Base-by-base conservation (phyloP, 805 yeast genomes). In the Zygoascus flipseniorum region DNA sequence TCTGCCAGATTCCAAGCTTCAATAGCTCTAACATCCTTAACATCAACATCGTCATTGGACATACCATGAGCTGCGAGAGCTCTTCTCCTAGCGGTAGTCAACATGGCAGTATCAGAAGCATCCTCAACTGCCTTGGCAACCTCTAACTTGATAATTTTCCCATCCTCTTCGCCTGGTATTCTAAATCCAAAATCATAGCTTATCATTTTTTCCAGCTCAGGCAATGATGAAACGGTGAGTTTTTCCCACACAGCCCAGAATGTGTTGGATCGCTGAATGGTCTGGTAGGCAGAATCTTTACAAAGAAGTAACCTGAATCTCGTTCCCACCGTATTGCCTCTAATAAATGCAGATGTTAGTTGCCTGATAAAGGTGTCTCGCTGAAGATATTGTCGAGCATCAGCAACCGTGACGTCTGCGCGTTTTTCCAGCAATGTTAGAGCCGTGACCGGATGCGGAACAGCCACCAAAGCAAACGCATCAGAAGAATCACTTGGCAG, bases 101-200 rank as follows among this genome's bases (percentile, higher is more conserved):
- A 47, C 16, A 28, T n/a, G 2, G 47, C 10, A 10, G 45, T 18
- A 10, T 49, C 52, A 10, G 41, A 51, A 32, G 23, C 52, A n/a
- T 49, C 52, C 4, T 49, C 52, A 41, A 39, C 20, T 13, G 26
- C 52, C 9, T 20, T 28, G 3, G 45, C 52, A 28, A 19, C 43
- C 11, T n/a, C 19, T 32, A 49, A 28, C 18, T 14, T 47, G 10
- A 19, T 10, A 31, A 31, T n/a, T 23, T 4, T 23, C 16, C 39
- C 39, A 10, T 23, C 31, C 14, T 18, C 20, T 11, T 48, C 48
- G 13, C 23, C 32, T 11, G 45, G 52, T 13, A 52, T 14, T 28
- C 46, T n/a, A 43, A 60, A 58, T 11, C 63, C 63, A 8, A 58
- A 28, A 26, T 58, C 55, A 60, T 60, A 57, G 31, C 52, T 53